Evolutionary conservation across 306 rosid species (phyloP).

Genomic region (Vigna mungo): DNA sequence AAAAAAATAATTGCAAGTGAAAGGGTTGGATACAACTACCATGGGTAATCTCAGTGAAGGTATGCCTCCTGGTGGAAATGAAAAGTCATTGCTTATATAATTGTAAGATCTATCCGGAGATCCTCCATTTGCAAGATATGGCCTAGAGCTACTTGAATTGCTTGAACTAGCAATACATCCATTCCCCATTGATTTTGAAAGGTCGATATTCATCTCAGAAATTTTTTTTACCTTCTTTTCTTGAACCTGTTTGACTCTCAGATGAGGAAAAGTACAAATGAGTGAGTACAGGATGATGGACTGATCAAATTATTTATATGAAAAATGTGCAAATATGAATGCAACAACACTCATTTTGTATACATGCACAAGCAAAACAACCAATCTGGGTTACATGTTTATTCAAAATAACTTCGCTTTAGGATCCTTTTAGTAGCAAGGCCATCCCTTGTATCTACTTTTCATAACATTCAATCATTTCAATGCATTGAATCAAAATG

Average conservation of each 20-base stretch:
- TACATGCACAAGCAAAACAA: constrained; percentile 28
- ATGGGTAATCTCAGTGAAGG: constrained; percentile 77
- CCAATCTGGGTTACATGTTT: neutral
- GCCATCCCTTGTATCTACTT: constrained; percentile 2
- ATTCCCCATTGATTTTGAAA: constrained; percentile 79
- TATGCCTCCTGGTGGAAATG: constrained; percentile 82
- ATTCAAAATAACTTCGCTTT: constrained; percentile 21
- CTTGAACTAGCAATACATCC: constrained; percentile 86
- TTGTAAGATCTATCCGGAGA: constrained; percentile 65
- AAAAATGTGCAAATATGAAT: constrained; percentile 31
- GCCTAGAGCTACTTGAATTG: constrained; percentile 63
- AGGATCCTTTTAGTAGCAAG: constrained; percentile 12
- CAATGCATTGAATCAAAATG: constrained; percentile 7
- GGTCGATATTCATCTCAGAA: constrained; percentile 83
- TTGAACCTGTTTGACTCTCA: constrained; percentile 75
- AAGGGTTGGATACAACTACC: constrained; percentile 75
- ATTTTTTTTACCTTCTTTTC: constrained; percentile 96
- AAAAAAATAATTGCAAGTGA: constrained; percentile 21
- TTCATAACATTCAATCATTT: constrained; percentile 8
- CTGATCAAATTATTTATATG: constrained; percentile 10
- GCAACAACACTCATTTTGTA: constrained; percentile 31
- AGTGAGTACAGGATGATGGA: constrained; percentile 27
- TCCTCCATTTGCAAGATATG: constrained; percentile 81
- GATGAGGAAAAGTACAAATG: constrained; percentile 22
- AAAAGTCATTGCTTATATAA: constrained; percentile 65